phyloP scores from a whole-genome alignment of 179 eudicot genomes.

The Nepenthes alata region DNA sequence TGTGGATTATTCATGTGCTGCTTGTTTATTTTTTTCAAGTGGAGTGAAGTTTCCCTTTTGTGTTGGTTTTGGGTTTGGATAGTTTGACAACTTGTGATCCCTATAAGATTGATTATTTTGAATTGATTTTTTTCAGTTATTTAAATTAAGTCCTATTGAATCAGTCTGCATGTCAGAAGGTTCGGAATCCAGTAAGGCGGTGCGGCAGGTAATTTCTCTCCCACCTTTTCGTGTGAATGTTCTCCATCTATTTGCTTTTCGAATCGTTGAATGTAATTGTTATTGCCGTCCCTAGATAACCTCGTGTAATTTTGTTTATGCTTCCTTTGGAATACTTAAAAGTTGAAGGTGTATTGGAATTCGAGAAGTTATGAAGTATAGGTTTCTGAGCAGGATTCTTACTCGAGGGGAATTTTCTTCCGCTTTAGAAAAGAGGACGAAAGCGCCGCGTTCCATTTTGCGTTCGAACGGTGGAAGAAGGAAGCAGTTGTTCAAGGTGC shows the following conservation, averaged over 20 bases:
- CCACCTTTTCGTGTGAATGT: no score
- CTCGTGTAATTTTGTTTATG: no score
- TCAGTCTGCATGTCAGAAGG: conserved; percentile 54
- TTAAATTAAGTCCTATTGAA: conserved; percentile 44
- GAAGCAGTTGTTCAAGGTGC: conserved; percentile 57
- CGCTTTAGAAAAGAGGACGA: conserved; percentile 61
- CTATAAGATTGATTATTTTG: neutral
- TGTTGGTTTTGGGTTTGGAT: neutral
- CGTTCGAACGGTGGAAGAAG: conserved; percentile 74
- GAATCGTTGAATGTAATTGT: no score
- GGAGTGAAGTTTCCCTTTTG: neutral
- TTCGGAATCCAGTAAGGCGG: conserved; percentile 43
- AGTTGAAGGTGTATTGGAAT: no score
- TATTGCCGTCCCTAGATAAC: no score
- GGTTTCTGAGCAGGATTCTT: conserved; percentile 41
- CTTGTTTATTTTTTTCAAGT: neutral
- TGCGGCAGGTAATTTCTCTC: conserved; percentile 9
- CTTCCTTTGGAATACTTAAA: no score
- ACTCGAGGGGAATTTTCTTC: conserved; percentile 56
- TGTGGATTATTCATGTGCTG: neutral
- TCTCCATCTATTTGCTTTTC: no score
- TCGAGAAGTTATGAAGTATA: neutral
- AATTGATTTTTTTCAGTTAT: conserved; percentile 33
- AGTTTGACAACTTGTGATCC: neutral
- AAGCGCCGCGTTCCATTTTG: conserved; percentile 59